A percentile compares a stretch with the other conserved stretches of the same genome.
Conservation (phyloP, 768 basidiomycete genomes). For the Leccinum uliginosum region DNA sequence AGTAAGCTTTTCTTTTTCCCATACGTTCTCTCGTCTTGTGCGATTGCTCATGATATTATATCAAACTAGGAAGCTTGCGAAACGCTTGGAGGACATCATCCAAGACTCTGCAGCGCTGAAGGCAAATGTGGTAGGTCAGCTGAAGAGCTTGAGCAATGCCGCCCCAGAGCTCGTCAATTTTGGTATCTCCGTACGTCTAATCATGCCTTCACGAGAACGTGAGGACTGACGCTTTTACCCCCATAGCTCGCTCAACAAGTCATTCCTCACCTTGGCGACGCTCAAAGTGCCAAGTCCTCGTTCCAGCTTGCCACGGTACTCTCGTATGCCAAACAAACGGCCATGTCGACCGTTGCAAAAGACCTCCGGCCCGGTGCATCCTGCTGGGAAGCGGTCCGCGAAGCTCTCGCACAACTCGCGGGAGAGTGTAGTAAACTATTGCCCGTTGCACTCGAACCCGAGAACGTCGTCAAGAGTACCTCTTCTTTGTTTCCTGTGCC, state of each 20-base stretch:
- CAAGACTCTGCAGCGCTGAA: constrained; percentile 70
- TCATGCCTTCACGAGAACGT: neutral
- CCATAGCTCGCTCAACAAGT: constrained; percentile 82
- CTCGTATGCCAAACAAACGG: constrained; percentile 68
- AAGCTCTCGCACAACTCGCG: constrained; percentile 63
- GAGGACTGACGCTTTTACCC: neutral
- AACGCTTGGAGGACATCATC: constrained; percentile 77
- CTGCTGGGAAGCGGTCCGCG: constrained; percentile 75
- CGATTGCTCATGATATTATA: constrained; percentile 2
- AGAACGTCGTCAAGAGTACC: constrained; percentile 78
- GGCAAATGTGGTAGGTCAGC: constrained; percentile 63
- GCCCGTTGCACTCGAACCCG: constrained; percentile 66
- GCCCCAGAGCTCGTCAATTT: constrained; percentile 86
- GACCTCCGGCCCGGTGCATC: constrained; percentile 59
- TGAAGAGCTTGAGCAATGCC: constrained; percentile 65
- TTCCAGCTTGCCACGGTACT: constrained; percentile 75
- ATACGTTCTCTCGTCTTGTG: neutral
- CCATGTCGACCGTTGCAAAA: constrained; percentile 65
- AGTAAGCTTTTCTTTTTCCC: constrained; percentile 44
- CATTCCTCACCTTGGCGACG: constrained; percentile 80
- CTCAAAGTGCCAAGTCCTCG: constrained; percentile 69
- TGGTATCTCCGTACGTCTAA: constrained; percentile 69
- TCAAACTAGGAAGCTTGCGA: constrained; percentile 74
- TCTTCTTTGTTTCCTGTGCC: neutral
- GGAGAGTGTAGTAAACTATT: constrained; percentile 69